These are phyloP conservation scores for Septoria linicola DNA, from an alignment of 2,329 filamentous ascomycete species.

Conservation along the genomic window DNA sequence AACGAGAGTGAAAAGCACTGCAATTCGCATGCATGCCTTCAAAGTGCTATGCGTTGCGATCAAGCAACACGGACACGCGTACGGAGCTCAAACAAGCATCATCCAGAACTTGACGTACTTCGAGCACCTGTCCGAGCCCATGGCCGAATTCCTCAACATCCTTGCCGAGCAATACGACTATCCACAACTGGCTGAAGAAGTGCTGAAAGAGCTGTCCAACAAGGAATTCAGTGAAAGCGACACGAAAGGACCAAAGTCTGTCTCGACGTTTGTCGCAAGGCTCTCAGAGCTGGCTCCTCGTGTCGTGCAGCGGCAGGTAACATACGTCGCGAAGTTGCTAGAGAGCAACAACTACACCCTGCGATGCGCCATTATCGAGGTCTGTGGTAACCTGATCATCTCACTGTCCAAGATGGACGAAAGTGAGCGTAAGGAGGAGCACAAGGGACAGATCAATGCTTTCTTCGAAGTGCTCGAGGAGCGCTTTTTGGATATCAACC, in stretches of 20 bases:
- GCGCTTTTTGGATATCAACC: constrained; percentile 92
- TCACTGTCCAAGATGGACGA: constrained; percentile 83
- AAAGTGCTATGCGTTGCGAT: constrained; percentile 94
- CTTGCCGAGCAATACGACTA: constrained; percentile 97
- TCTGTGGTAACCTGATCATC: constrained; percentile 91
- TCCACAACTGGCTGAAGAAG: constrained; percentile 89
- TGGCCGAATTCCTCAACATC: constrained; percentile 97
- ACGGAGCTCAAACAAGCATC: constrained; percentile 94
- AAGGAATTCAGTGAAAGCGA: constrained; percentile 99
- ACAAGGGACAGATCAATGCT: constrained; percentile 91
- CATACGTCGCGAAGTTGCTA: constrained; percentile 85
- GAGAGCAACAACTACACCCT: constrained; percentile 98
- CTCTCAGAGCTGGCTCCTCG: constrained; percentile 89
- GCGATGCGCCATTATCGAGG: constrained; percentile 89
- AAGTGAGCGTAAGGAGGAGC: constrained; percentile 79
- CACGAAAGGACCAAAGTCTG: constrained; percentile 90
- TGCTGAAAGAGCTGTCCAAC: constrained; percentile 88
- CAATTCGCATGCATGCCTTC: constrained; percentile 94
- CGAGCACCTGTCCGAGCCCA: constrained; percentile 96
- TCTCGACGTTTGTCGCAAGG: constrained; percentile 89
- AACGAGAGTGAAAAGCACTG: constrained; percentile 80
- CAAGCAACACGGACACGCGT: constrained; percentile 96
- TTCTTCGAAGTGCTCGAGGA: constrained; percentile 98
- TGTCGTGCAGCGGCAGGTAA: constrained; percentile 96
- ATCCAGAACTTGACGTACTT: constrained; percentile 98